A percentile compares a stretch with the other conserved stretches of the same genome.
Evolutionary conservation across 1,139 yeast species (phyloP).

Genomic region (Taphrina communis): DNA sequence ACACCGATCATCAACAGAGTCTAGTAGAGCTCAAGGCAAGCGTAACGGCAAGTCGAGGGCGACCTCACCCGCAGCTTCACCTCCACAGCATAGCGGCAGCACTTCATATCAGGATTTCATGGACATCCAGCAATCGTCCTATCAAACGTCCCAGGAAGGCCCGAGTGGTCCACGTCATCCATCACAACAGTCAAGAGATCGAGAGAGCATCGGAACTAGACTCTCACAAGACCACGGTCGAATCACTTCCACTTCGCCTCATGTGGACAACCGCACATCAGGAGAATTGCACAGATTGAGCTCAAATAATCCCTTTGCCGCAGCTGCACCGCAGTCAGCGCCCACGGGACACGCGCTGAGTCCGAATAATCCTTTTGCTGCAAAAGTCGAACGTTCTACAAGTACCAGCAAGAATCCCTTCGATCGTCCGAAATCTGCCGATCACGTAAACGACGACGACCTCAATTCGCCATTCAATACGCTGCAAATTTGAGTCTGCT

Average conservation of each 20-base stretch:
- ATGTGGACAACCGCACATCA: not conserved
- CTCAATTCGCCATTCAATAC: not conserved
- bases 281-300: slow-evolving; percentile 6
- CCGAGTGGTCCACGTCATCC: not conserved
- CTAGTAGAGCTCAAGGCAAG: not conserved
- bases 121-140: not conserved
- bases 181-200: not conserved
- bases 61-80: slow-evolving; percentile 1
- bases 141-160: not conserved
- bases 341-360: not conserved
- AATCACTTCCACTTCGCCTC: not conserved
- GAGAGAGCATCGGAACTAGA: not conserved
- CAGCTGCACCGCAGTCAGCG: not conserved
- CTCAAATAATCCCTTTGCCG: slow-evolving; percentile 24
- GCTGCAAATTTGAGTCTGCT: not conserved
- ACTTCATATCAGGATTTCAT: not conserved
- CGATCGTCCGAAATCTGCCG: not conserved
- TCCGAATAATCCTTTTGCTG: slow-evolving; percentile 8
- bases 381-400: not conserved
- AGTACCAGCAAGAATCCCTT: slow-evolving; percentile 9
- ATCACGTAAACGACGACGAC: not conserved
- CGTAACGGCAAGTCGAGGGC: slow-evolving; percentile 1
- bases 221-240: not conserved
- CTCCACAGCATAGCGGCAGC: not conserved
- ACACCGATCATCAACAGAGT: slow-evolving; percentile 7